These are phyloP conservation scores for Tetrapisispora namnaoensis DNA, from an alignment of 805 yeast species.

Conservation along the genomic window DNA sequence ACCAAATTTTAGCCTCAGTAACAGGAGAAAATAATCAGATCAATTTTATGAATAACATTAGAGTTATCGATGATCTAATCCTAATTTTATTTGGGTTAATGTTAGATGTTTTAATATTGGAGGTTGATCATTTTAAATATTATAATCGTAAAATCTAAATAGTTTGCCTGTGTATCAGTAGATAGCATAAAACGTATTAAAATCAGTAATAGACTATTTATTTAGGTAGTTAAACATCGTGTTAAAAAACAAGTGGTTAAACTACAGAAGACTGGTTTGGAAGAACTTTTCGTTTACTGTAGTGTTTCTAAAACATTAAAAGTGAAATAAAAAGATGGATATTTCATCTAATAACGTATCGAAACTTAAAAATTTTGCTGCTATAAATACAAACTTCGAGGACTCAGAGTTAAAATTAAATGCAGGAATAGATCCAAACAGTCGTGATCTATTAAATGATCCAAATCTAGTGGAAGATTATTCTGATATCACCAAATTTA, in stretches of 20 bases:
- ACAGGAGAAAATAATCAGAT: background rate
- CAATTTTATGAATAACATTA: background rate
- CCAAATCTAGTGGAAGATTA: conserved; percentile 25
- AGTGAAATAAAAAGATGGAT: background rate
- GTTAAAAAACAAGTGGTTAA: background rate
- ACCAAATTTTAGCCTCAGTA: background rate
- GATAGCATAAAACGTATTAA: background rate
- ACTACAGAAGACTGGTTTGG: background rate
- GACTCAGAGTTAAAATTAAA: background rate
- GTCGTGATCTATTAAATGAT: conserved; percentile 17
- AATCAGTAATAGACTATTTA: background rate
- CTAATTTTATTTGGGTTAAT: background rate
- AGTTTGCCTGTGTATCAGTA: too few relatives aligned
- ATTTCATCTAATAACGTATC: background rate
- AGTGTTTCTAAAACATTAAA: too few relatives aligned
- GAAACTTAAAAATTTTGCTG: conserved; percentile 1
- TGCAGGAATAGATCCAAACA: background rate
- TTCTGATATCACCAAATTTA: conserved; percentile 17
- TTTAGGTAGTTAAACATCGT: background rate
- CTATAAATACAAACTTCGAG: background rate
- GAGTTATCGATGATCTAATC: background rate
- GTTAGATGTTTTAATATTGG: too few relatives aligned
- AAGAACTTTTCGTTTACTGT: background rate
- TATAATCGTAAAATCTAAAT: too few relatives aligned
- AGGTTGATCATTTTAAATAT: too few relatives aligned